Percentiles rank a stretch among this genome's conserved stretches.
Conservation (phyloP, 2,329 filamentous ascomycete species). For the Pseudogymnoascus sp. region DNA sequence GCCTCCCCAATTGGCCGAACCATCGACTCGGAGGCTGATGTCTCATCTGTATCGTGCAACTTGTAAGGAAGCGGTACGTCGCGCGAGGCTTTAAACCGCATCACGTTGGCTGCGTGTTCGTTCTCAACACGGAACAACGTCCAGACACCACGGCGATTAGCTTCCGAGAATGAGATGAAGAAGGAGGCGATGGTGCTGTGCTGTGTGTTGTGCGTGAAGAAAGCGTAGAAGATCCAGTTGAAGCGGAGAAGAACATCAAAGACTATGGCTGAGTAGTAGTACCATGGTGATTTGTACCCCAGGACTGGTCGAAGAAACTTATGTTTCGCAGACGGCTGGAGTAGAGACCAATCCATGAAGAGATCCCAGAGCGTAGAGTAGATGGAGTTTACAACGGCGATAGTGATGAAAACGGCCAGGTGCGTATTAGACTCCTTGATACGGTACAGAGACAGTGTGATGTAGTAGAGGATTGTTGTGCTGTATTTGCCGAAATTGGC, state of each 20-base stretch:
- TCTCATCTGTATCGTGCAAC: conserved; percentile 33
- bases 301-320: conserved; percentile 68
- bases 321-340: conserved; percentile 66
- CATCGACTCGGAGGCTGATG: neutral
- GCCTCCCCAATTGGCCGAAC: neutral
- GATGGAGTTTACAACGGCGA: conserved; percentile 73
- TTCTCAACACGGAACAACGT: conserved; percentile 92
- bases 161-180: conserved; percentile 68
- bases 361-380: conserved; percentile 90
- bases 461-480: conserved; percentile 74
- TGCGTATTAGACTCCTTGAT: conserved; percentile 53
- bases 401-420: conserved; percentile 69
- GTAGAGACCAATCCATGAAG: conserved; percentile 92
- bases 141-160: conserved; percentile 84
- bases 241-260: conserved; percentile 82
- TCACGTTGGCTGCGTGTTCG: conserved; percentile 90
- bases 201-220: conserved; percentile 54
- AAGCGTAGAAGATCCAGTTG: conserved; percentile 82
- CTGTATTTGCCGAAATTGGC: conserved; percentile 89
- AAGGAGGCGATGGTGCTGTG: conserved; percentile 82
- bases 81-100: conserved; percentile 79
- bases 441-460: conserved; percentile 76
- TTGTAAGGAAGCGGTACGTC: conserved; percentile 83
- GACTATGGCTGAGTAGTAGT: conserved; percentile 81
- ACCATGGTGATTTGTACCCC: conserved; percentile 70